Evolutionary conservation across 352 stramenopile species (phyloP).

Genomic region (Pythium utonaiense): DNA sequence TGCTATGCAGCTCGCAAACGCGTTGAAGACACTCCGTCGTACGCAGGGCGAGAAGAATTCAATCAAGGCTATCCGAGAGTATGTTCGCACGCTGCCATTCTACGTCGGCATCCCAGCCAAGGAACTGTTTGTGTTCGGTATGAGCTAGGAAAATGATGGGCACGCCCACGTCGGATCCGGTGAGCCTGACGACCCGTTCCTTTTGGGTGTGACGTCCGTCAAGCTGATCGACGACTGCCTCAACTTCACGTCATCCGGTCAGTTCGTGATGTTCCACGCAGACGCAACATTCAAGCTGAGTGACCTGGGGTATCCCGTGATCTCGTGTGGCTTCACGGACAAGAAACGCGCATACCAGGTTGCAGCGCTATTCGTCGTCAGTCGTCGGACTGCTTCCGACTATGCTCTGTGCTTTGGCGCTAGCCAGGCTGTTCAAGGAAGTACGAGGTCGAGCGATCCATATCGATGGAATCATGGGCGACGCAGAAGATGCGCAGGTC

Average conservation of each 20-base stretch:
- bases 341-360: background rate
- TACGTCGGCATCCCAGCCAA: background rate
- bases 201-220: background rate
- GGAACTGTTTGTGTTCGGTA: slow-evolving; percentile 3
- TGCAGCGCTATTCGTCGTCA: slow-evolving; percentile 1
- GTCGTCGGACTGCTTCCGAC: background rate
- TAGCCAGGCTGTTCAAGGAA: background rate
- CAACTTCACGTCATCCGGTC: background rate
- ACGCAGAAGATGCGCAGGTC: slow-evolving; percentile 4
- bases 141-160: background rate
- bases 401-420: background rate
- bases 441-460: background rate
- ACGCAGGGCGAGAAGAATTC: slow-evolving; percentile 6
- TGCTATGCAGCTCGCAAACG: background rate
- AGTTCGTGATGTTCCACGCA: slow-evolving; percentile 1
- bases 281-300: slow-evolving; percentile 5
- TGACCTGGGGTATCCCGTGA: background rate
- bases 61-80: background rate
- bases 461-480: background rate
- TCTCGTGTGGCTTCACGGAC: slow-evolving; percentile 3
- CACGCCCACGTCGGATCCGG: background rate
- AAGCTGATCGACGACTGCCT: background rate
- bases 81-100: background rate
- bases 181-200: background rate
- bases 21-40: background rate